A percentile compares a stretch with the other conserved stretches of the same genome.
These are phyloP conservation scores for Backusella circina DNA, from an alignment of 192 early-diverging fungal genomes.

Conservation along the genomic window DNA sequence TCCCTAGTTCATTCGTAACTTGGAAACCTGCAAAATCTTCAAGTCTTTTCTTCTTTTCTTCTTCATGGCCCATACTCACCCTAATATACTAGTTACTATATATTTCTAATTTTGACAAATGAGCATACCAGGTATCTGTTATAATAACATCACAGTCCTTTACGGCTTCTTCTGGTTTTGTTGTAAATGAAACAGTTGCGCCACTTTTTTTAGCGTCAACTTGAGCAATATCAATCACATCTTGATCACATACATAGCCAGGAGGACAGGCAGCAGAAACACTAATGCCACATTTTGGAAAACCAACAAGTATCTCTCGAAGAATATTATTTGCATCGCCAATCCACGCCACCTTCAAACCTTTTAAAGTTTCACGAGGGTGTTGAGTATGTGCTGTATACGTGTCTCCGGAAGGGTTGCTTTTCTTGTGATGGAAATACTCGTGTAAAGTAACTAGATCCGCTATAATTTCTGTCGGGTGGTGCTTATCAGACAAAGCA, in stretches of 20 bases:
- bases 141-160: conserved; percentile 82
- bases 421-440: conserved; percentile 38
- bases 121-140: conserved; percentile 88
- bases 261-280: conserved; percentile 80
- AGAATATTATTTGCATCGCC: conserved; percentile 97
- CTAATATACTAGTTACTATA: not conserved
- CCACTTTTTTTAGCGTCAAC: conserved; percentile 52
- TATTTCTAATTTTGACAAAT: not conserved
- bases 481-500: conserved; percentile 89
- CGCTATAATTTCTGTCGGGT: conserved; percentile 96
- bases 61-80: conserved; percentile 96
- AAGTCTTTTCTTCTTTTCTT: conserved; percentile 78
- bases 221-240: conserved; percentile 66
- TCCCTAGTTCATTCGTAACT: conserved; percentile 79
- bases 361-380: conserved; percentile 55
- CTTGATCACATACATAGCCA: conserved; percentile 70
- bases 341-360: conserved; percentile 89
- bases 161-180: conserved; percentile 75
- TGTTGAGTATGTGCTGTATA: conserved; percentile 44
- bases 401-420: conserved; percentile 12
- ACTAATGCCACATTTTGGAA: conserved; percentile 84
- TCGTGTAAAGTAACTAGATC: conserved; percentile 96
- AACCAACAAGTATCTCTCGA: conserved; percentile 81
- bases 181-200: conserved; percentile 50
- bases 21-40: conserved; percentile 83